These are phyloP conservation scores for Venturia aucupariae DNA, from an alignment of 2,329 filamentous ascomycete genomes.

Conservation along the genomic window DNA sequence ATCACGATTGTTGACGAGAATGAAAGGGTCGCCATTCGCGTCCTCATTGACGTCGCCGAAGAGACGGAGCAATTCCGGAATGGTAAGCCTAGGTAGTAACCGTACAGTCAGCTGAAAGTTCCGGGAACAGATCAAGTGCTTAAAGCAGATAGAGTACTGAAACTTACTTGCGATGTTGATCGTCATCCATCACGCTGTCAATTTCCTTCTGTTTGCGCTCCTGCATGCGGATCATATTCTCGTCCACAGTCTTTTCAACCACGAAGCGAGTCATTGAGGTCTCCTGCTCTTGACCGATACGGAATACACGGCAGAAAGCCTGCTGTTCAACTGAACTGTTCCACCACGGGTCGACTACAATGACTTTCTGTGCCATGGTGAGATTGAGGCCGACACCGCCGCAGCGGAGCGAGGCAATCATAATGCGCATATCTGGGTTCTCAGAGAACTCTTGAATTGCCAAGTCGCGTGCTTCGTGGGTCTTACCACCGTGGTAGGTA, in stretches of 20 bases:
- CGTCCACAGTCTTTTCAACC: conserved; percentile 49
- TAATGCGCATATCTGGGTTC: conserved; percentile 32
- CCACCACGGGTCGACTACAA: conserved; percentile 47
- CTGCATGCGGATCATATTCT: conserved; percentile 48
- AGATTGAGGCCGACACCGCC: conserved; percentile 52
- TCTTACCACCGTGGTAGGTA: conserved; percentile 44
- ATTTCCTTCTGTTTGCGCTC: conserved; percentile 41
- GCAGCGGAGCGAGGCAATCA: conserved; percentile 48
- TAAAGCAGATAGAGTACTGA: background rate
- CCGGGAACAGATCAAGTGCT: background rate
- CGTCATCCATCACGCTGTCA: conserved; percentile 34
- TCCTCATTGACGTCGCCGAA: conserved; percentile 33
- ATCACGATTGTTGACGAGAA: conserved; percentile 30
- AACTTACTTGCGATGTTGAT: conserved; percentile 23
- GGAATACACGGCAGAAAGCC: conserved; percentile 52
- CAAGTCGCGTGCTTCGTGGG: conserved; percentile 34
- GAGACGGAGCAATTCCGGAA: conserved; percentile 36
- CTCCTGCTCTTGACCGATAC: conserved; percentile 54
- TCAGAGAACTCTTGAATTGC: conserved; percentile 39
- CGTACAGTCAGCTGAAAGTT: background rate
- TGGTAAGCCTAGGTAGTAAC: conserved; percentile 24
- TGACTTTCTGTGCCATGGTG: conserved; percentile 43
- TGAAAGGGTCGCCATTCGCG: conserved; percentile 31
- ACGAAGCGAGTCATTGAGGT: conserved; percentile 52
- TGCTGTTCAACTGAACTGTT: conserved; percentile 55